Conservation (phyloP, 139 green algal species). For the Chlamydomonas sp. region DNA sequence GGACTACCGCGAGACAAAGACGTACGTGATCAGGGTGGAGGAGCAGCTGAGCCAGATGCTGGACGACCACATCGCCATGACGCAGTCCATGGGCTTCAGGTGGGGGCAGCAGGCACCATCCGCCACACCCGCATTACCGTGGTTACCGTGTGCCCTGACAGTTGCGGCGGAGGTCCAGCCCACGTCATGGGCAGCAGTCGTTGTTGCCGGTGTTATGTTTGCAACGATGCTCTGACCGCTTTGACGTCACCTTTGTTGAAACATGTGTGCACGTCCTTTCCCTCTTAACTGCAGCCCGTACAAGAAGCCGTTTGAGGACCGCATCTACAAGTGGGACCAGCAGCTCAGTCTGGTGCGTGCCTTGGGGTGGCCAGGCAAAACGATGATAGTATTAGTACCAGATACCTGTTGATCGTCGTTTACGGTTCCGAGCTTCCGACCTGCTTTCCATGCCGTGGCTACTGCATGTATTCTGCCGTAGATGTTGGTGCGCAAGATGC, state of each 20-base stretch:
- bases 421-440: too few relatives aligned
- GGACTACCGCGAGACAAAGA: conserved; percentile 82
- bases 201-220: too few relatives aligned
- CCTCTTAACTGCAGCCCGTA: conserved; percentile 52
- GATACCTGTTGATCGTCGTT: too few relatives aligned
- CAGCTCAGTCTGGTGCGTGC: conserved; percentile 70
- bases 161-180: too few relatives aligned
- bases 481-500: neutral
- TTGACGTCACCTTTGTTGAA: too few relatives aligned
- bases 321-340: conserved; percentile 79
- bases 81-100: conserved; percentile 65
- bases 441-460: neutral
- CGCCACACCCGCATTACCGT: too few relatives aligned
- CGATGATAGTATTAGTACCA: neutral
- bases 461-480: neutral
- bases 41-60: conserved; percentile 81
- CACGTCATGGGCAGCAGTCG: too few relatives aligned
- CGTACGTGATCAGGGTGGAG: conserved; percentile 87
- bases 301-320: conserved; percentile 88
- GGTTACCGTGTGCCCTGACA: too few relatives aligned
- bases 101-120: neutral
- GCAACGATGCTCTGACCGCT: too few relatives aligned
- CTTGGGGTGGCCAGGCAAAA: neutral
- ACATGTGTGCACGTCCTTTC: neutral
- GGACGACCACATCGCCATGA: conserved; percentile 89